Percentiles rank a stretch among this genome's conserved stretches.
Evolutionary conservation across 176 grass and related monocot genomes (phyloP).

Genomic region (Oryza rufipogon): DNA sequence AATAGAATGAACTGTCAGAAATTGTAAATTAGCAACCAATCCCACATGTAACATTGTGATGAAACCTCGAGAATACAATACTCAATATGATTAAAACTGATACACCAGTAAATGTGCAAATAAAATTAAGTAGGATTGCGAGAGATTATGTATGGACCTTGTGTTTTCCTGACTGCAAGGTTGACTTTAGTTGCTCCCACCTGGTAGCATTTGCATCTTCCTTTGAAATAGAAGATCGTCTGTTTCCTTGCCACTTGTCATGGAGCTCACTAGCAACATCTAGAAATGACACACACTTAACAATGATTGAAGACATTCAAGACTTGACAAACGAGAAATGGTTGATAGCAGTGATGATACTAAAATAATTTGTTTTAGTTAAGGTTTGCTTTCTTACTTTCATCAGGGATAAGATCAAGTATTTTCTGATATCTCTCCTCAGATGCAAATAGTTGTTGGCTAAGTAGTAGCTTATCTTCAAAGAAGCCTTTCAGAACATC

Average conservation of each 20-base stretch:
- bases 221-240: slow-evolving; percentile 78
- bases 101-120: not conserved
- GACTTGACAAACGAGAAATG: not conserved
- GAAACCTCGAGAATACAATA: not conserved
- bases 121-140: not conserved
- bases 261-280: slow-evolving; percentile 79
- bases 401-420: slow-evolving; percentile 84
- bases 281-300: slow-evolving; percentile 47
- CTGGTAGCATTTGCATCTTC: slow-evolving; percentile 73
- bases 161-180: slow-evolving; percentile 81
- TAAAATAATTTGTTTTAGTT: too few species aligned
- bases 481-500: slow-evolving; percentile 85
- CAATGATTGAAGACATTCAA: slow-evolving; percentile 33
- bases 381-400: slow-evolving; percentile 53
- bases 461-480: slow-evolving; percentile 69
- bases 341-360: not conserved
- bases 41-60: slow-evolving; percentile 7
- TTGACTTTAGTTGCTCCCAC: slow-evolving; percentile 85
- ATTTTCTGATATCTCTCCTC: slow-evolving; percentile 86
- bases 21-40: slow-evolving; percentile 20
- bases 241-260: slow-evolving; percentile 83
- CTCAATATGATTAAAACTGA: not conserved
- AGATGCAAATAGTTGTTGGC: slow-evolving; percentile 73
- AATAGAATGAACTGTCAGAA: slow-evolving; percentile 32
- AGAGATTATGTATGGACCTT: slow-evolving; percentile 59